Evolutionary conservation across 2,329 filamentous ascomycete species (phyloP).

Genomic region (Aureobasidium sp.): DNA sequence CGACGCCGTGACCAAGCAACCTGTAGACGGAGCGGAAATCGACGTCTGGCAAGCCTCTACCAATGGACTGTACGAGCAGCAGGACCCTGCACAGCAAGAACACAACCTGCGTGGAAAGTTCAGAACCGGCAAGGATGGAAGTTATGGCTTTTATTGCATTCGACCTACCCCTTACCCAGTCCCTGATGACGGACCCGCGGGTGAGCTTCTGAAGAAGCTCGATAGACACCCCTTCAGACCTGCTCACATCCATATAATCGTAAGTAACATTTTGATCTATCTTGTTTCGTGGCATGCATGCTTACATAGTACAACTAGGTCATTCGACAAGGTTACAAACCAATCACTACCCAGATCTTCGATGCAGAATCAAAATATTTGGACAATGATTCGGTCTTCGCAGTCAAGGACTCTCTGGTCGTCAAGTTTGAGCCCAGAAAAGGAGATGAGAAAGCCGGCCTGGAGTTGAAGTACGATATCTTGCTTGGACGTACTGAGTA

Average conservation of each 20-base stretch:
- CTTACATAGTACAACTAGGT: constrained; percentile 20
- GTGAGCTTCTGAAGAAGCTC: constrained; percentile 50
- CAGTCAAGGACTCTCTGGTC: constrained; percentile 52
- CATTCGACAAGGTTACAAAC: constrained; percentile 53
- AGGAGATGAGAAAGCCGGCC: constrained; percentile 45
- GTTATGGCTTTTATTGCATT: constrained; percentile 46
- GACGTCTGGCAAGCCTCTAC: constrained; percentile 77
- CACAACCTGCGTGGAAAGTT: constrained; percentile 70
- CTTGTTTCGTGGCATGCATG: not conserved
- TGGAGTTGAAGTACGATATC: constrained; percentile 47
- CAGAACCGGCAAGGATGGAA: constrained; percentile 56
- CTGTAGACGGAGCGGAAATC: constrained; percentile 58
- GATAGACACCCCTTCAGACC: constrained; percentile 56
- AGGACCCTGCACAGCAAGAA: constrained; percentile 60
- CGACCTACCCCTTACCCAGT: constrained; percentile 45
- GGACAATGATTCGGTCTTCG: constrained; percentile 51
- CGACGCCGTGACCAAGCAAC: constrained; percentile 55
- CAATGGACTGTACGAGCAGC: constrained; percentile 60
- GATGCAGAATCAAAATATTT: constrained; percentile 59
- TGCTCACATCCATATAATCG: constrained; percentile 56
- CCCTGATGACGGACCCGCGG: constrained; percentile 50
- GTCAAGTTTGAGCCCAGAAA: constrained; percentile 50
- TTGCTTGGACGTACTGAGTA: not conserved
- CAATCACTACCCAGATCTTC: constrained; percentile 72
- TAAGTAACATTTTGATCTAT: not conserved